Conservation (phyloP, 768 basidiomycete genomes). For the Termitomyces sp. region DNA sequence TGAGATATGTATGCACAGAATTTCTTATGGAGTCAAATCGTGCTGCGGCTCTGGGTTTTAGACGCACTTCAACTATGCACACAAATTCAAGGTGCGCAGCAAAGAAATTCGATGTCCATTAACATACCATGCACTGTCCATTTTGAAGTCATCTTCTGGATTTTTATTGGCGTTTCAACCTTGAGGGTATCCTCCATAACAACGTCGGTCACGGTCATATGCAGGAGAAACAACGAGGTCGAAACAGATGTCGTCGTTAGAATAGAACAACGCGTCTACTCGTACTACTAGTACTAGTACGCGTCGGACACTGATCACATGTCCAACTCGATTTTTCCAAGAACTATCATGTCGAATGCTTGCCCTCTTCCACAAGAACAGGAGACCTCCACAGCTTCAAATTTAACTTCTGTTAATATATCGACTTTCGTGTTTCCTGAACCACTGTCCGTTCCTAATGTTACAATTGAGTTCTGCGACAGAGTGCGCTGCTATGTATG, state of each 20-base stretch:
- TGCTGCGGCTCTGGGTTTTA: constrained; percentile 63
- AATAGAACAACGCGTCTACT: constrained; percentile 53
- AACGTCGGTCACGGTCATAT: constrained; percentile 14
- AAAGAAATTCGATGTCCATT: not conserved
- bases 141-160: constrained; percentile 19
- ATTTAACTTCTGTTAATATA: constrained; percentile 34
- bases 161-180: not conserved
- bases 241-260: not conserved
- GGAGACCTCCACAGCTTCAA: not conserved
- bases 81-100: not conserved
- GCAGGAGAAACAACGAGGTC: not conserved
- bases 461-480: constrained; percentile 94
- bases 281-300: not conserved
- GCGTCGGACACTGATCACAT: constrained; percentile 30
- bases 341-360: constrained; percentile 1
- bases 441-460: constrained; percentile 41
- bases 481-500: constrained; percentile 69
- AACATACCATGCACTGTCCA: constrained; percentile 66
- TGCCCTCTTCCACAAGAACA: constrained; percentile 6
- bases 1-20: constrained; percentile 54
- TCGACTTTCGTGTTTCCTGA: constrained; percentile 57
- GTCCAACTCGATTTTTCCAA: constrained; percentile 4
- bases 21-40: constrained; percentile 75
- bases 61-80: constrained; percentile 76
- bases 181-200: constrained; percentile 16